Evolutionary conservation across 1,284 basidiomycete species (phyloP).

Genomic region (Tilletia setariae): DNA sequence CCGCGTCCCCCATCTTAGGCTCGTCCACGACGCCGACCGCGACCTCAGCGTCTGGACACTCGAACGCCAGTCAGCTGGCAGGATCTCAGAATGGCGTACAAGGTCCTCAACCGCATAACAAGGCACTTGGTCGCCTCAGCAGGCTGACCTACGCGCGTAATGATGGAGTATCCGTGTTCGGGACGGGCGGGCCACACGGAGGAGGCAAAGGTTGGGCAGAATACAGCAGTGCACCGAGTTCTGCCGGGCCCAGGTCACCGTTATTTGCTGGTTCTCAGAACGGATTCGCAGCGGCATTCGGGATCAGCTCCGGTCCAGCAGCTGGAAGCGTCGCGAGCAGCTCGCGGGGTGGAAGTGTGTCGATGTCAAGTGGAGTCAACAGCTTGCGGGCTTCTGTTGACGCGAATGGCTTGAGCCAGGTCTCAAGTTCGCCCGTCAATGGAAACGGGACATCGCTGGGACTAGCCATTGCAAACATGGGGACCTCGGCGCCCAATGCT

Average conservation of each 20-base stretch:
- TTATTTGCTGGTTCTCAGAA: neutral
- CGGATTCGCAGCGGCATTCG: neutral
- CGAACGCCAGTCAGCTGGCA: neutral
- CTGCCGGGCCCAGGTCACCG: slow-evolving; percentile 1
- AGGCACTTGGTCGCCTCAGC: slow-evolving; percentile 7
- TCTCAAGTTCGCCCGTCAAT: no score
- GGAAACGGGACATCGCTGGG: neutral
- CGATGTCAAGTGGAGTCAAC: neutral
- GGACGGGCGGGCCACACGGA: slow-evolving; percentile 4
- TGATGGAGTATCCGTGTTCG: slow-evolving; percentile 7
- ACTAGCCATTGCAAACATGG: slow-evolving; percentile 6
- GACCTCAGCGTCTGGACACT: slow-evolving; percentile 1
- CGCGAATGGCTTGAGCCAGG: neutral
- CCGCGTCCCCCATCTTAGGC: neutral
- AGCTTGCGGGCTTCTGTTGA: neutral
- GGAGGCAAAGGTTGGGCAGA: slow-evolving; percentile 12
- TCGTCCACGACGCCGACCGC: neutral
- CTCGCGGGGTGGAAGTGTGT: neutral
- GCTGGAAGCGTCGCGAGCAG: neutral
- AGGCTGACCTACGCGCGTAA: slow-evolving; percentile 3
- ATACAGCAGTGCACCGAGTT: neutral
- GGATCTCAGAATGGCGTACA: neutral
- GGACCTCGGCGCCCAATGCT: neutral
- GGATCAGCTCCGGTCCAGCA: neutral
- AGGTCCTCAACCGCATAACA: neutral